phyloP scores from a whole-genome alignment of 352 stramenopile species.

The Albugo laibachii region DNA sequence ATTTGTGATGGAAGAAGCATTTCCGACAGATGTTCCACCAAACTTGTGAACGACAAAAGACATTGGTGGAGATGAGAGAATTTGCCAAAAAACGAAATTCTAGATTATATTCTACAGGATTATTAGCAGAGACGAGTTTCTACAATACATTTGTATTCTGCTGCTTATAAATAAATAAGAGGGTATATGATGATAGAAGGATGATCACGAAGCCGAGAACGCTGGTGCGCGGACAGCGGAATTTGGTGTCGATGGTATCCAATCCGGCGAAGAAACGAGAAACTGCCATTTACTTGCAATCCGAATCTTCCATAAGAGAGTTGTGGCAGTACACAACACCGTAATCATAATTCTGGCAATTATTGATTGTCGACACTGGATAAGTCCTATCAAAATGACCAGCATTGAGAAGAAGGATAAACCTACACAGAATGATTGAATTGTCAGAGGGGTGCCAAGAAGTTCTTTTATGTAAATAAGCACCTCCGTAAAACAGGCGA shows the following conservation, averaged over 20 bases:
- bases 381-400: slow-evolving; percentile 32
- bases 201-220: too few species aligned
- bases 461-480: background rate
- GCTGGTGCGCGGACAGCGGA: too few species aligned
- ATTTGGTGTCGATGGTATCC: slow-evolving; percentile 2
- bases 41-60: slow-evolving; percentile 94
- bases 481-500: slow-evolving; percentile 21
- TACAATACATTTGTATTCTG: background rate
- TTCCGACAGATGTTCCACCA: slow-evolving; percentile 88
- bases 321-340: slow-evolving; percentile 16
- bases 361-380: slow-evolving; percentile 30
- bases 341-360: slow-evolving; percentile 24
- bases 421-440: slow-evolving; percentile 3
- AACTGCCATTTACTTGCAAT: slow-evolving; percentile 54
- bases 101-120: background rate
- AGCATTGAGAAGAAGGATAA: slow-evolving; percentile 40
- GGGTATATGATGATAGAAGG: too few species aligned
- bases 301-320: slow-evolving; percentile 45
- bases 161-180: background rate
- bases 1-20: slow-evolving; percentile 79
- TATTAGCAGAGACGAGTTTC: background rate
- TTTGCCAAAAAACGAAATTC: too few species aligned
- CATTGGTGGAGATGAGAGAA: background rate
- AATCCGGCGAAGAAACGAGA: slow-evolving; percentile 25
- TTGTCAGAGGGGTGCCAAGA: background rate